Conservation (phyloP, 2,329 filamentous ascomycete genomes). For the Drechslera avenae region DNA sequence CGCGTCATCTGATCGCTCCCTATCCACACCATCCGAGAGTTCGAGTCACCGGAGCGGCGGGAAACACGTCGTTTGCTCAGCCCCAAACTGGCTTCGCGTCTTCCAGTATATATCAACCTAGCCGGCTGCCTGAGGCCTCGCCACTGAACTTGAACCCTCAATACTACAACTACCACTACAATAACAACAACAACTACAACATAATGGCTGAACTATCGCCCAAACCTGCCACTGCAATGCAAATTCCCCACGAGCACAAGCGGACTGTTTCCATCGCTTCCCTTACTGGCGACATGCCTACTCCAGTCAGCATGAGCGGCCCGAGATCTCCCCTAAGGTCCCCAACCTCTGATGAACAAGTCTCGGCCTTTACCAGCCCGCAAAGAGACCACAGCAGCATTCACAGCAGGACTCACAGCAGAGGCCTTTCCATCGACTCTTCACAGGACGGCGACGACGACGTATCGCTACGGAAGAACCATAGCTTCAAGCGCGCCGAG, state of each 20-base stretch:
- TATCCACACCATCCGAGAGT: constrained; percentile 33
- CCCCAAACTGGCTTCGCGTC: constrained; percentile 41
- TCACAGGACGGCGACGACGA: constrained; percentile 39
- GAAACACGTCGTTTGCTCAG: constrained; percentile 37
- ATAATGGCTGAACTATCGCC: constrained; percentile 34
- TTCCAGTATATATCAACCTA: constrained; percentile 35
- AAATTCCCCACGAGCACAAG: constrained; percentile 36
- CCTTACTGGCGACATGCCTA: constrained; percentile 38
- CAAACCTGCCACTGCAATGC: constrained; percentile 26
- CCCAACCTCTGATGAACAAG: constrained; percentile 29
- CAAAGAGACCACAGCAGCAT: constrained; percentile 15
- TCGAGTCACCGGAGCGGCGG: constrained; percentile 39
- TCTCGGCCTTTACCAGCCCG: constrained; percentile 30
- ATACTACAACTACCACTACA: constrained; percentile 27
- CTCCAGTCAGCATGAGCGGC: constrained; percentile 42
- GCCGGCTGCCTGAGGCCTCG: constrained; percentile 39
- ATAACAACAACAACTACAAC: constrained; percentile 16
- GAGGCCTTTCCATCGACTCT: constrained; percentile 37
- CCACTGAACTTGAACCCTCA: constrained; percentile 30
- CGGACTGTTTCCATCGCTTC: constrained; percentile 40
- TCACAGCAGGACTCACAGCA: constrained; percentile 6
- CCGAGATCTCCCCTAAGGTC: constrained; percentile 38
- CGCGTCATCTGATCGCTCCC: constrained; percentile 43
- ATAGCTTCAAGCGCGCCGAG: constrained; percentile 48
- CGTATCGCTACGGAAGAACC: constrained; percentile 43